phyloP scores from a whole-genome alignment of 805 yeast species.

The Kurtzmaniella cleridarum region DNA sequence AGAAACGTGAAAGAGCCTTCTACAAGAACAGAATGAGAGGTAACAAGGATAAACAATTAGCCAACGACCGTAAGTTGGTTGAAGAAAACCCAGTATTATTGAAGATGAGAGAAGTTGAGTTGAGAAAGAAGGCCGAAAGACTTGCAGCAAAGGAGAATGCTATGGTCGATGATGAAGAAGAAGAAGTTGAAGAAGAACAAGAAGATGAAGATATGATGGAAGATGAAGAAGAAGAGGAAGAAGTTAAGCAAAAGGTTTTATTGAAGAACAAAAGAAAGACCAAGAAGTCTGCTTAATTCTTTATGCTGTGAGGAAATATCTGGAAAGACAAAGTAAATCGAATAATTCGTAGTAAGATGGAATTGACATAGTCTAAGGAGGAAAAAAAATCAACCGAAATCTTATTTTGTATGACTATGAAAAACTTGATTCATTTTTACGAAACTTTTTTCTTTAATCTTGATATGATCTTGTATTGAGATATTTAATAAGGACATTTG shows the following conservation, averaged over 20 bases:
- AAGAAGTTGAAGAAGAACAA: constrained; percentile 40
- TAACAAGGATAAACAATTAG: constrained; percentile 81
- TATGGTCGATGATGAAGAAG: constrained; percentile 37
- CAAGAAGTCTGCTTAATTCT: constrained; percentile 5
- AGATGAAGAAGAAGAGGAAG: constrained; percentile 42
- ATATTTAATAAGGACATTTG: too few relatives aligned
- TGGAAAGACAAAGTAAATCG: too few relatives aligned
- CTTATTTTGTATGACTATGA: too few relatives aligned
- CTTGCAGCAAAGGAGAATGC: constrained; percentile 53
- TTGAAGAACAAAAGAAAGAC: constrained; percentile 57
- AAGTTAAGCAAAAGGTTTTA: constrained; percentile 48
- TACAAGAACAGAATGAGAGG: constrained; percentile 99
- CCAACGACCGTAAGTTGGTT: constrained; percentile 81
- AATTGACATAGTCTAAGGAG: too few relatives aligned
- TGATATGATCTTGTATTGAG: too few relatives aligned
- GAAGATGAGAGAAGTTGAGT: constrained; percentile 89
- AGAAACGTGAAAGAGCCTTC: constrained; percentile 95
- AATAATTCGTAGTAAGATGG: too few relatives aligned
- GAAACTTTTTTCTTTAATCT: background rate
- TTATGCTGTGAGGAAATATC: too few relatives aligned
- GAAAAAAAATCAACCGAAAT: too few relatives aligned
- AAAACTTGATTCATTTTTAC: background rate
- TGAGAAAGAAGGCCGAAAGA: constrained; percentile 70
- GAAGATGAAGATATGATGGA: constrained; percentile 26
- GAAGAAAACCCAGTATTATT: constrained; percentile 84